Conservation (phyloP, 805 yeast genomes). For the Cyberlindnera saturnus region DNA sequence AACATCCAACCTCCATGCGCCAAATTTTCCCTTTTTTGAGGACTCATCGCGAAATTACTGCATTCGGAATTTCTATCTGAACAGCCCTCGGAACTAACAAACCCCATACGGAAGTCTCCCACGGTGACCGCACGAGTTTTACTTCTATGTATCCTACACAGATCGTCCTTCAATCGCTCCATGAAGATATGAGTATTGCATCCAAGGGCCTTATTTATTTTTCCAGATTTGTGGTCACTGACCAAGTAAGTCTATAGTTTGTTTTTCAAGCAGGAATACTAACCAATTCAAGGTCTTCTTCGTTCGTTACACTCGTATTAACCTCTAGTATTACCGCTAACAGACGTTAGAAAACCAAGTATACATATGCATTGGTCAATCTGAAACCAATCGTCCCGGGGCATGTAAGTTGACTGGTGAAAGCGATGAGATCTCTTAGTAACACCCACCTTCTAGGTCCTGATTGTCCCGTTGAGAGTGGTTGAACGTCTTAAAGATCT, state of each 20-base stretch:
- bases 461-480: conserved; percentile 75
- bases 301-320: conserved; percentile 8
- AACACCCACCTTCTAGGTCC: conserved; percentile 27
- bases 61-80: too few relatives aligned
- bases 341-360: conserved; percentile 41
- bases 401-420: conserved; percentile 40
- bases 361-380: conserved; percentile 83
- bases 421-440: not conserved
- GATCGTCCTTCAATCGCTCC: too few relatives aligned
- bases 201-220: conserved; percentile 31
- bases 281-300: conserved; percentile 12
- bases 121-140: too few relatives aligned
- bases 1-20: too few relatives aligned
- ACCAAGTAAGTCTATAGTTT: conserved; percentile 36
- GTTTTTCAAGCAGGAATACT: not conserved
- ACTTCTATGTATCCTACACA: too few relatives aligned
- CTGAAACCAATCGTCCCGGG: conserved; percentile 91
- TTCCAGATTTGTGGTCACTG: conserved; percentile 47
- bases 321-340: not conserved
- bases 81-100: too few relatives aligned
- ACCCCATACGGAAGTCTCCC: too few relatives aligned
- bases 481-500: conserved; percentile 67
- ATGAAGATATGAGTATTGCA: conserved; percentile 2
- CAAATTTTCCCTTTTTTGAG: too few relatives aligned
- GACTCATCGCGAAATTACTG: too few relatives aligned